phyloP scores from a whole-genome alignment of 1,139 yeast genomes.

The Blastobotrys buckinghamii region DNA sequence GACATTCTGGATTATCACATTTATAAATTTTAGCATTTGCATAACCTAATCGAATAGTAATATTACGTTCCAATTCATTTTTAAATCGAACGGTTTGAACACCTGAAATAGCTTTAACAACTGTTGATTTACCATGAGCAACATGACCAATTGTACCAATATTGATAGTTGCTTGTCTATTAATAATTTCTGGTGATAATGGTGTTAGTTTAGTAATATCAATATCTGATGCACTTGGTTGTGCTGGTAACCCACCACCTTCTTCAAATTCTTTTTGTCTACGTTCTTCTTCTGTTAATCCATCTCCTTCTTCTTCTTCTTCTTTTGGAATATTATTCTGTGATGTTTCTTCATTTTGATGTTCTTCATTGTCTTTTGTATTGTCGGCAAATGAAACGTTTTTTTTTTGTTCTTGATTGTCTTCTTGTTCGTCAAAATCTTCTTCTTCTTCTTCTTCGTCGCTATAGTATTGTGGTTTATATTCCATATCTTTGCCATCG shows the following conservation, averaged over 20 bases:
- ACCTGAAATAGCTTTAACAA: constrained; percentile 97
- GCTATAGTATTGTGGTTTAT: constrained; percentile 42
- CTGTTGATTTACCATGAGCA: constrained; percentile 99
- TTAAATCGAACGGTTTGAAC: constrained; percentile 98
- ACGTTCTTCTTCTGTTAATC: constrained; percentile 52
- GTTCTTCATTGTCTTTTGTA: constrained; percentile 30
- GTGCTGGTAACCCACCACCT: constrained; percentile 98
- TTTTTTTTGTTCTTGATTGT: constrained; percentile 36
- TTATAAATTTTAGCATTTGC: constrained; percentile 98
- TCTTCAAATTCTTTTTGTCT: constrained; percentile 86
- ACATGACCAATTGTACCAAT: constrained; percentile 99
- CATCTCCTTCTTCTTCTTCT: constrained; percentile 53
- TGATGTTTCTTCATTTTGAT: constrained; percentile 35
- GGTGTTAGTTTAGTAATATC: constrained; percentile 78
- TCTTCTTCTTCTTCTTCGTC: constrained; percentile 43
- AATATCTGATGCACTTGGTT: constrained; percentile 64
- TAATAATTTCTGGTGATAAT: constrained; percentile 87
- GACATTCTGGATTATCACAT: constrained; percentile 81
- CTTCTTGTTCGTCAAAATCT: constrained; percentile 28
- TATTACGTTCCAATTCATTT: constrained; percentile 97
- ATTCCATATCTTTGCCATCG: constrained; percentile 53
- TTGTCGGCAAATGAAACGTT: constrained; percentile 37
- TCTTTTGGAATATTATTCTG: constrained; percentile 64
- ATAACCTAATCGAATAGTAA: constrained; percentile 96
- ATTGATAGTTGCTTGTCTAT: constrained; percentile 98